Evolutionary conservation across 495 filamentous ascomycete species (phyloP).

Genomic region (Aspergillus nidulans): DNA sequence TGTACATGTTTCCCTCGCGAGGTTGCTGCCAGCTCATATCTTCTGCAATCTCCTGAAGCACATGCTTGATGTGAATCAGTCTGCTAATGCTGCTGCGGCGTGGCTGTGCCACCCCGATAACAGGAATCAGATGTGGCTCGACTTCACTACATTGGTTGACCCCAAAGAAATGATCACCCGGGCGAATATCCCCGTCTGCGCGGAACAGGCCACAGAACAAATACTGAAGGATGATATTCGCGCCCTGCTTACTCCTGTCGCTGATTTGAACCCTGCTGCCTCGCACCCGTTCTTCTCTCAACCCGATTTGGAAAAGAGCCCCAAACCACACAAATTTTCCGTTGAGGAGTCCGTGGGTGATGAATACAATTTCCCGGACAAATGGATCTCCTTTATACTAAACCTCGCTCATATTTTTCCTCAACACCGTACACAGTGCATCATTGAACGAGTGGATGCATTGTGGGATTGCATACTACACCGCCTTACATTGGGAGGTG

Average conservation of each 20-base stretch:
- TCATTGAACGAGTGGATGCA: slow-evolving; percentile 41
- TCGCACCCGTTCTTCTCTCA: slow-evolving; percentile 36
- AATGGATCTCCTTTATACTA: slow-evolving; percentile 78
- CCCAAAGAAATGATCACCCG: slow-evolving; percentile 48
- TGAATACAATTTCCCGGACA: slow-evolving; percentile 68
- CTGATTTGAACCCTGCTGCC: slow-evolving; percentile 26
- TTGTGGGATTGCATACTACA: slow-evolving; percentile 45
- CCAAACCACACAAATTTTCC: slow-evolving; percentile 29
- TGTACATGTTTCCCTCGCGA: slow-evolving; percentile 75
- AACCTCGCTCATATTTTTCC: slow-evolving; percentile 73
- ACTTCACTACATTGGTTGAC: slow-evolving; percentile 80
- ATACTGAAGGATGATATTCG: slow-evolving; percentile 73
- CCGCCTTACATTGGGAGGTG: slow-evolving; percentile 66
- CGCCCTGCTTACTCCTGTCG: slow-evolving; percentile 54
- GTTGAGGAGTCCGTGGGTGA: slow-evolving; percentile 36
- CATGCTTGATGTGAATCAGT: slow-evolving; percentile 82
- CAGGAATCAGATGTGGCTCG: slow-evolving; percentile 78
- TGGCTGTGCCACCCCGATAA: slow-evolving; percentile 48
- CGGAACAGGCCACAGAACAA: slow-evolving; percentile 48
- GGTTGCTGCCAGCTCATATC: slow-evolving; percentile 80
- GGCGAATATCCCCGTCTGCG: slow-evolving; percentile 40
- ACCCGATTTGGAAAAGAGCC: slow-evolving; percentile 40
- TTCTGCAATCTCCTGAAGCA: slow-evolving; percentile 83
- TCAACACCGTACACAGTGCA: slow-evolving; percentile 57
- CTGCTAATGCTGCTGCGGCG: slow-evolving; percentile 56